Base-by-base conservation (phyloP, 805 yeast species). In the Wickerhamiella cacticola region DNA sequence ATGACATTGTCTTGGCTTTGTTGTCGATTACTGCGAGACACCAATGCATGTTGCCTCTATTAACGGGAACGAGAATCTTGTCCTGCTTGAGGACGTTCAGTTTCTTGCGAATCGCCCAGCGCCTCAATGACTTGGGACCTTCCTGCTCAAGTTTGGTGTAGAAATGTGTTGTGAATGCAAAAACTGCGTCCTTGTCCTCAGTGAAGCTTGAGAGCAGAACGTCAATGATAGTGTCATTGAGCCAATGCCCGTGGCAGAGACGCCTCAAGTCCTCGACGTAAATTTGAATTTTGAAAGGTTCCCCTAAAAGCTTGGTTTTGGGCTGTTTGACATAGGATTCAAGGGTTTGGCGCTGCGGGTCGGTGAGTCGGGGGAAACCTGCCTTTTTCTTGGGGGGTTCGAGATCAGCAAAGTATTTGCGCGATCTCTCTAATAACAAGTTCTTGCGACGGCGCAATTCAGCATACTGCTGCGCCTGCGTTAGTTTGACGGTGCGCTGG, bases 151-250 rank as follows among this genome's bases (percentile, higher is more conserved):
- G 67, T 1, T 80, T 80, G 0, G 94, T 72, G 63, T 75, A 88
- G 60, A 92, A 92, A 65, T 83, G 95, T 0, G 97, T 86, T 3
- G 92, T 82, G 69, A 89, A 92, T 2, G 80, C 78, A 57, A 78
- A 85, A 1, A 76, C 67, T 10, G 21, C 24, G 3, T 28, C 24
- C 22, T 18, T 16, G 4, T 18, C 26, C 15, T 23, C 35, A 4
- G 38, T 59, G 21, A 74, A 59, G 3, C 70, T 70, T 2, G 75
- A 68, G 57, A 88, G 68, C 60, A 81, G 89, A 56, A 79, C 80
- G 59, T 92, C 97, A 50, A 92, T 88, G 3, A 92, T 73, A 39
- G 80, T 83, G 63, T 92, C 98, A 60, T 92, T 92, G 25, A 92
- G 71, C 98, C 98, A 92, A 34, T 72, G 65, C 4, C 80, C 70